Evolutionary conservation across 176 grass and related monocot genomes (phyloP).

Genomic region (Triticum dicoccoides): DNA sequence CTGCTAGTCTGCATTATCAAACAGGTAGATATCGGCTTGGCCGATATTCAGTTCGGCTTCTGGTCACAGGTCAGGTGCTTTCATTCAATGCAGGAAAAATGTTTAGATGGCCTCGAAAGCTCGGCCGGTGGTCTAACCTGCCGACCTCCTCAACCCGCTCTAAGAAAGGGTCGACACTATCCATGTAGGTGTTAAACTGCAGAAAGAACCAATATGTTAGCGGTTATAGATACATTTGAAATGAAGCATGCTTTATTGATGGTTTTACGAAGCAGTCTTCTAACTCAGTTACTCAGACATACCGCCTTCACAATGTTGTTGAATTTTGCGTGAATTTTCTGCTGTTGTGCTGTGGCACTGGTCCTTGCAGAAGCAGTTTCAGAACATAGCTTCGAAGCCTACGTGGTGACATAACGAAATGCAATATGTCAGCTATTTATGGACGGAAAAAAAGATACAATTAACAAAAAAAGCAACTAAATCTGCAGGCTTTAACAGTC

Average conservation of each 20-base stretch:
- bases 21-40: background rate
- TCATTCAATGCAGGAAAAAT: background rate
- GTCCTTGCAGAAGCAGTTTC: no score
- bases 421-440: no score
- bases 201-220: background rate
- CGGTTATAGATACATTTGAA: no score
- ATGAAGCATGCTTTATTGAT: no score
- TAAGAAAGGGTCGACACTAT: conserved; percentile 7
- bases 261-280: no score
- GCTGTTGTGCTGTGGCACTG: no score
- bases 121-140: background rate
- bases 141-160: conserved; percentile 36
- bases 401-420: no score
- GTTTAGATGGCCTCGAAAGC: background rate
- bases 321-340: no score
- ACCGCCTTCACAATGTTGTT: no score
- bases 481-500: background rate
- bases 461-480: background rate
- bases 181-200: conserved; percentile 46
- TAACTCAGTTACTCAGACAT: no score
- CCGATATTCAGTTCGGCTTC: background rate
- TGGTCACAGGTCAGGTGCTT: background rate
- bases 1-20: background rate
- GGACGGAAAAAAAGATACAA: background rate
- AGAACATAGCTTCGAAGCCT: no score